Evolutionary conservation across 2,329 filamentous ascomycete genomes (phyloP), one percentile per base, ranked within the genome.

Genomic region (Sphaerostilbella broomeana): DNA sequence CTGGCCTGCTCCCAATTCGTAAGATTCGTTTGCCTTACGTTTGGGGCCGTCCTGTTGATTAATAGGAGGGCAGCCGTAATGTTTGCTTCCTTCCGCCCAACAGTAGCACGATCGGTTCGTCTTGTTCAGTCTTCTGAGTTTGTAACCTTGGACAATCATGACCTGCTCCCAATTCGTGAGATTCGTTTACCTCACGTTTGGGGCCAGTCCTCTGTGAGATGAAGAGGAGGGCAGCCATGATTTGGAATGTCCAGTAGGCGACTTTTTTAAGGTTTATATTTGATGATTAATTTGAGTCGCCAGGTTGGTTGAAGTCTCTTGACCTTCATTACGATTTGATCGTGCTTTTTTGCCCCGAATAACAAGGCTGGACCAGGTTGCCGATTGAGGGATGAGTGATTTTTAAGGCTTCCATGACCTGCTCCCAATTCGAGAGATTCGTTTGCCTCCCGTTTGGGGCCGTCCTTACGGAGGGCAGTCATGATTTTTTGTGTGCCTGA

Each of bases 11-110:
- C 38, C 38, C 38, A 40, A 40, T 40, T 40, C 38, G 38, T 18
- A 31, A 35, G 38, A 35, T 40, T 40, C 38, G 27, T 40, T 13
- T 20, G n/a, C 38, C 38, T 35, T 31, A 29, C 38, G 31, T 40
- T 40, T 40, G 38, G 38, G 38, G 31, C 38, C 38, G 31, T 40
- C 31, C 38, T 35, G 34, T 35, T 31, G n/a, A n/a, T n/a, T n/a
- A n/a, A n/a, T n/a, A n/a, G n/a, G n/a, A n/a, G n/a, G n/a, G n/a
- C n/a, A n/a, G n/a, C n/a, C n/a, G n/a, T n/a, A n/a, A n/a, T n/a
- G n/a, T n/a, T n/a, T n/a, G n/a, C n/a, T n/a, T n/a, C n/a, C n/a
- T n/a, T n/a, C n/a, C n/a, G n/a, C n/a, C n/a, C n/a, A n/a, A n/a
- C n/a, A n/a, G n/a, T n/a, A n/a, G n/a, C n/a, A n/a, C n/a, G n/a